Conservation (phyloP, 2,329 filamentous ascomycete species). For the Monosporascus sp. region DNA sequence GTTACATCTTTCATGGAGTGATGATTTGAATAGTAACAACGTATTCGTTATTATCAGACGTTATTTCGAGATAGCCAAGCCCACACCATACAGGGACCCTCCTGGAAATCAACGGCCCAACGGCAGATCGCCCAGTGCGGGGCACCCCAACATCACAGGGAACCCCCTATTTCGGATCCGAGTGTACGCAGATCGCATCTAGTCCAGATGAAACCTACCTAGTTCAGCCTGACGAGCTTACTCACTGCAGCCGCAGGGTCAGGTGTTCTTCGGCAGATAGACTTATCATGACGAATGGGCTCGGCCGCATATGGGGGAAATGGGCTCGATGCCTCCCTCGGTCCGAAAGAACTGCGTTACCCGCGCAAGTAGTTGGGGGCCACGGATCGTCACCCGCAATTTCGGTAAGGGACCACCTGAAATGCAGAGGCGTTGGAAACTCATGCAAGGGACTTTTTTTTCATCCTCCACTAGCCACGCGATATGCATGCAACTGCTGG, state of each 20-base stretch:
- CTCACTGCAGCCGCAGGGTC: neutral
- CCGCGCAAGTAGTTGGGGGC: too few relatives aligned
- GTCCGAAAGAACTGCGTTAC: too few relatives aligned
- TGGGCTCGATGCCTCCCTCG: neutral
- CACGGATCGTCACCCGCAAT: neutral
- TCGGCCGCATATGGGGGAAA: neutral
- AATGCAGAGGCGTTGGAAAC: neutral
- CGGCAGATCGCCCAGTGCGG: too few relatives aligned
- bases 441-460: neutral
- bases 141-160: neutral
- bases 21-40: too few relatives aligned
- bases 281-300: neutral
- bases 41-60: too few relatives aligned
- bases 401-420: neutral
- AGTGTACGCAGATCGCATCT: neutral
- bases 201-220: neutral
- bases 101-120: too few relatives aligned
- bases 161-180: neutral
- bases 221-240: neutral
- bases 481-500: neutral
- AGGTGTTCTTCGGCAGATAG: neutral
- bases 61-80: too few relatives aligned
- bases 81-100: too few relatives aligned
- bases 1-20: too few relatives aligned
- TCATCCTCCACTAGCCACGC: neutral